Percentiles rank a stretch among this genome's conserved stretches.
Conservation (phyloP, 345 rosid genomes). For the Salix dunnii region DNA sequence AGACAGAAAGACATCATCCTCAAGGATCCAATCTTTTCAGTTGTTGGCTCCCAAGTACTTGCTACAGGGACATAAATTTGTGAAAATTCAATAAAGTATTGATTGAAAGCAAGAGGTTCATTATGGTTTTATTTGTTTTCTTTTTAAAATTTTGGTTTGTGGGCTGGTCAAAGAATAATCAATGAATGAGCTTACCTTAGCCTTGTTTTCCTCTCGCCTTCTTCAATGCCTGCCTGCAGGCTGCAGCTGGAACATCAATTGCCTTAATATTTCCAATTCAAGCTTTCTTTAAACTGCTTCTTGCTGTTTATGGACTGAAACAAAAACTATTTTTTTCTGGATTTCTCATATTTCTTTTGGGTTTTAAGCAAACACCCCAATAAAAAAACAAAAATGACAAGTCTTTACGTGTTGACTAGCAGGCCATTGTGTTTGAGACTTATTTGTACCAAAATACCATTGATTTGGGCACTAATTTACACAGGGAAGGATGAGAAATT, state of each 20-base stretch:
- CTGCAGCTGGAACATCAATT: background rate
- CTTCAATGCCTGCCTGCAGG: constrained; percentile 27
- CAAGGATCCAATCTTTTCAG: constrained; percentile 4
- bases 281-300: background rate
- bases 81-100: background rate
- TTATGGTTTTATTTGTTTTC: background rate
- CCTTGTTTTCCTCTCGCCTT: constrained; percentile 4
- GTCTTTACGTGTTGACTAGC: background rate
- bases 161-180: constrained; percentile 18
- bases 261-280: constrained; percentile 18
- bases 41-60: background rate
- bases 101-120: constrained; percentile 23
- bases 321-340: background rate
- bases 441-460: background rate
- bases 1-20: background rate
- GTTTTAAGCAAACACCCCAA: background rate
- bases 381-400: background rate
- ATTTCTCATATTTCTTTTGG: background rate
- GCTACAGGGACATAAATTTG: background rate
- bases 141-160: background rate
- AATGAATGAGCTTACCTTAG: constrained; percentile 21
- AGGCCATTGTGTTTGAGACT: background rate
- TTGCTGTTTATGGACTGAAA: background rate
- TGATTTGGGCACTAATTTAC: background rate
- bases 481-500: background rate